These are phyloP conservation scores for Athelia psychrophila DNA, from an alignment of 1,284 basidiomycete species.

Conservation along the genomic window DNA sequence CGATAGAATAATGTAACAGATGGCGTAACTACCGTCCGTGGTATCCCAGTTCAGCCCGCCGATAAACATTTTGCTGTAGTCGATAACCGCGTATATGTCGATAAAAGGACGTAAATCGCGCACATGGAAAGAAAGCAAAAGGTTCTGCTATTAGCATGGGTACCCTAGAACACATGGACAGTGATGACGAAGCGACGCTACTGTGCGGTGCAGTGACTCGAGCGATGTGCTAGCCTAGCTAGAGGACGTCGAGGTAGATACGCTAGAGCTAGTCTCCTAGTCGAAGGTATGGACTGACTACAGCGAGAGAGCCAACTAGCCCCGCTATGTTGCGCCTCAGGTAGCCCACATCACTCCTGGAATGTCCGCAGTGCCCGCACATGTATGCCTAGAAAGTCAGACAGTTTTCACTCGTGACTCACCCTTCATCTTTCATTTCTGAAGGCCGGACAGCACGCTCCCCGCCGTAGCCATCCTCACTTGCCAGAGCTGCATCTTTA, in stretches of 20 bases:
- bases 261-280: conserved; percentile 66
- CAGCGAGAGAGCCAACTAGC: conserved; percentile 32
- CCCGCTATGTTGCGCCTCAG: conserved; percentile 8
- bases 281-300: conserved; percentile 41
- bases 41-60: conserved; percentile 98
- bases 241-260: conserved; percentile 59
- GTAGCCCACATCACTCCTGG: conserved; percentile 11
- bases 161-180: conserved; percentile 72
- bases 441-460: conserved; percentile 80
- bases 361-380: conserved; percentile 21
- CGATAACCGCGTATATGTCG: conserved; percentile 22
- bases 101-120: conserved; percentile 21
- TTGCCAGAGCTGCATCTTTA: conserved; percentile 34
- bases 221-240: conserved; percentile 56
- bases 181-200: conserved; percentile 64
- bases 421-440: conserved; percentile 99
- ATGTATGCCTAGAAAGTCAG: conserved; percentile 15
- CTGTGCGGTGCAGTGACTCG: conserved; percentile 47
- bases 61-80: conserved; percentile 94
- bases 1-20: conserved; percentile 30
- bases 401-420: conserved; percentile 40
- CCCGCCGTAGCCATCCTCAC: conserved; percentile 38
- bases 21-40: conserved; percentile 76
- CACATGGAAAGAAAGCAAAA: conserved; percentile 29
- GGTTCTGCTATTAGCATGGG: conserved; percentile 71